These are phyloP conservation scores for Pterocarpus santalinus DNA, from an alignment of 306 rosid genomes.

Conservation along the genomic window DNA sequence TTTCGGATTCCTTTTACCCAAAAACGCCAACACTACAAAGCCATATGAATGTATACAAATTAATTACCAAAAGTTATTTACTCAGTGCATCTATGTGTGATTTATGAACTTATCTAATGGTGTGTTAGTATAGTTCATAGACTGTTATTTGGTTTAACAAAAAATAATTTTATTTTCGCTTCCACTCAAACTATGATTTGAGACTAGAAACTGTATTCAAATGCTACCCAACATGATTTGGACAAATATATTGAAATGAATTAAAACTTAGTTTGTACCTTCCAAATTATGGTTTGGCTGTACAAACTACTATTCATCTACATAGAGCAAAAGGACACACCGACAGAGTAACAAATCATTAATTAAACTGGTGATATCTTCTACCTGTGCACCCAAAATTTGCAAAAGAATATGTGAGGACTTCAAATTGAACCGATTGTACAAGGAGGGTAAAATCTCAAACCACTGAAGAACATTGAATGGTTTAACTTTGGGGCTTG, in stretches of 20 bases:
- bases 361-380: constrained; percentile 30
- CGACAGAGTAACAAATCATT: constrained; percentile 25
- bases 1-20: constrained; percentile 59
- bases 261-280: too few relatives aligned
- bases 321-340: constrained; percentile 24
- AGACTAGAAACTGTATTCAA: too few relatives aligned
- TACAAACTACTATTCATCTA: not conserved
- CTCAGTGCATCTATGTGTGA: constrained; percentile 39
- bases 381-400: constrained; percentile 15
- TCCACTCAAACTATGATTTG: too few relatives aligned
- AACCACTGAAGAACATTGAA: constrained; percentile 21
- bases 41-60: constrained; percentile 28
- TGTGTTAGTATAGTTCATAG: too few relatives aligned
- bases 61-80: constrained; percentile 26
- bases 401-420: constrained; percentile 12
- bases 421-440: constrained; percentile 15
- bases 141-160: too few relatives aligned
- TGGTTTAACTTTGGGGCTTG: not conserved
- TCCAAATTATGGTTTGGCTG: too few relatives aligned
- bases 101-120: constrained; percentile 16
- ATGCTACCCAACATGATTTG: too few relatives aligned
- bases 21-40: constrained; percentile 45
- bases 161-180: too few relatives aligned
- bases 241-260: too few relatives aligned
- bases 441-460: constrained; percentile 29